Conservation (phyloP, 768 basidiomycete species). For the Pleurotus pulmonarius region DNA sequence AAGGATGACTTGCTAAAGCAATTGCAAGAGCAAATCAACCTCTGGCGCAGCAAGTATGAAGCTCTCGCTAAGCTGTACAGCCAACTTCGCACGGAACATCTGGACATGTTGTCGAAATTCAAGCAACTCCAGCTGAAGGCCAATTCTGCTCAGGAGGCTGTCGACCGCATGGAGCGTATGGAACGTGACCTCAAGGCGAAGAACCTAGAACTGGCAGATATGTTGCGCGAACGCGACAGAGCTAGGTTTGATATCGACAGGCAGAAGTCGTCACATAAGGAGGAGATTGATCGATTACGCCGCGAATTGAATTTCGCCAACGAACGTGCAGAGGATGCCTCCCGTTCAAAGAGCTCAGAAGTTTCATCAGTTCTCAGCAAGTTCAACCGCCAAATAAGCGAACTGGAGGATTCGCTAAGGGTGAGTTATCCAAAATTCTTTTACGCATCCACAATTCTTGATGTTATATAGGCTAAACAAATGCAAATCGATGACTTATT, state of each 20-base stretch:
- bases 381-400: constrained; percentile 93
- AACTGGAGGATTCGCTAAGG: constrained; percentile 93
- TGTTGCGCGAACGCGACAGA: constrained; percentile 96
- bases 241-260: constrained; percentile 95
- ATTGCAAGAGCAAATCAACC: constrained; percentile 91
- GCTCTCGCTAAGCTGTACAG: constrained; percentile 98
- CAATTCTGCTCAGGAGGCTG: constrained; percentile 95
- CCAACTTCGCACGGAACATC: constrained; percentile 93
- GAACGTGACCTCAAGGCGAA: constrained; percentile 98
- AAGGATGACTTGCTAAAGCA: constrained; percentile 97
- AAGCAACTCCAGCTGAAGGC: constrained; percentile 98
- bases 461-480: constrained; percentile 74
- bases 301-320: constrained; percentile 94
- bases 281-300: constrained; percentile 88
- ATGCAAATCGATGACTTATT: constrained; percentile 93
- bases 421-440: constrained; percentile 41
- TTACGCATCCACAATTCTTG: neutral
- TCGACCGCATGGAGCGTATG: constrained; percentile 99
- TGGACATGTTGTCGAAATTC: constrained; percentile 95
- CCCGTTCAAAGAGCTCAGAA: constrained; percentile 89
- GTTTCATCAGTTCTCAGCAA: constrained; percentile 84
- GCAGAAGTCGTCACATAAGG: constrained; percentile 90
- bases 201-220: constrained; percentile 96
- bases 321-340: constrained; percentile 94
- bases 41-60: constrained; percentile 99